Evolutionary conservation across 202 grass and related monocot species (phyloP), one percentile per base, ranked within the genome.

Genomic region (Cymbopogon flexuosus): DNA sequence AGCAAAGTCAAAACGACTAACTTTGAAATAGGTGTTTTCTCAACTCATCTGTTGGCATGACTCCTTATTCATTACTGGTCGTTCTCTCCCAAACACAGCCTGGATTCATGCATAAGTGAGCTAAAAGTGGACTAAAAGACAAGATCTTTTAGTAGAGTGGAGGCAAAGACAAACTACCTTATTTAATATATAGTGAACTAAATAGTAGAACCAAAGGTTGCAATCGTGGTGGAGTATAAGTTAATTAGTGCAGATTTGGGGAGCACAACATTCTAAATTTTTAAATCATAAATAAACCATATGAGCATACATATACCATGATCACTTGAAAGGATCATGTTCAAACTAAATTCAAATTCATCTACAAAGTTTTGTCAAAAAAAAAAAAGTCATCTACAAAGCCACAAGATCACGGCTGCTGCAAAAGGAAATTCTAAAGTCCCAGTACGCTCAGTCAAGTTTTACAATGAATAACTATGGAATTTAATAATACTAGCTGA

Each of bases 91-190:
- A 40, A 31, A 54, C 52, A 73, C 42, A 52, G 41, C 58, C 59
- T 65, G 31, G 58, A 73, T 82, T 73, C 16, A 37, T 51, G 30
- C 12, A 8, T 52, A 82, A 82, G 80, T 65, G 31, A 73, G 43
- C 42, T 51, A 37, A 73, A 65, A 82, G 70, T 82, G 34, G 19
- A 65, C 41, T 73, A 65, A 7, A 73, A 82, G 80, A 73, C 42
- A 82, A 73, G 69, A 52, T 27, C 51, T 22, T 31, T 49, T 21
- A 63, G 42, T 73, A 73, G 59, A 73, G 79, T 73, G 58, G 58
- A 73, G 69, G 47, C 21, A 81, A 72, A 62, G 66, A 61, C 68
- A 81, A 72, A 81, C 56, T 23, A 71, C 6, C 45, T 47, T 47
- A 47, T 47, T 43, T 16, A 43, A 43, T 31, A 43, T 67, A 6